Evolutionary conservation across 768 basidiomycete species (phyloP).

Genomic region (Russula earlei): DNA sequence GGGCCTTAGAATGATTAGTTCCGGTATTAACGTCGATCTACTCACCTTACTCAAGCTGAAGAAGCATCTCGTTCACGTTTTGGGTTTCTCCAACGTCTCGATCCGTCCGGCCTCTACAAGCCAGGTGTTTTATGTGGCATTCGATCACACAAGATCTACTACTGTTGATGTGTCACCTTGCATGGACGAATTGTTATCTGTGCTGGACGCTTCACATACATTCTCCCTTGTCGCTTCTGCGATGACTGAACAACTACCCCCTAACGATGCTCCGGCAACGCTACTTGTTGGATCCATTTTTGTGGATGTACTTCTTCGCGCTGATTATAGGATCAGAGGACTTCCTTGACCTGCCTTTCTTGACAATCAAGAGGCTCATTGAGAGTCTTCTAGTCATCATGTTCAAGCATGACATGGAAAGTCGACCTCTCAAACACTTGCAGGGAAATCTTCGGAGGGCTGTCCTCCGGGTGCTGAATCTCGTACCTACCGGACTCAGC

Average conservation of each 20-base stretch:
- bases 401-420: conserved; percentile 68
- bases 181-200: conserved; percentile 44
- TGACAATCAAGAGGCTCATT: conserved; percentile 50
- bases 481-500: conserved; percentile 44
- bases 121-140: conserved; percentile 44
- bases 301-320: conserved; percentile 48
- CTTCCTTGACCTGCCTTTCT: conserved; percentile 40
- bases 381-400: conserved; percentile 57
- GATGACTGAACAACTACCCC: conserved; percentile 30
- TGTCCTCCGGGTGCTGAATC: conserved; percentile 40
- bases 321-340: conserved; percentile 40
- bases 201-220: conserved; percentile 51
- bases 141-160: conserved; percentile 38
- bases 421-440: conserved; percentile 41
- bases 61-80: conserved; percentile 33
- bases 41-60: conserved; percentile 54
- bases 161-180: conserved; percentile 42
- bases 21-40: conserved; percentile 47
- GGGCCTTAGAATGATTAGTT: conserved; percentile 56
- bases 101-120: conserved; percentile 38
- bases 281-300: conserved; percentile 55
- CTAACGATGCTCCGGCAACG: conserved; percentile 35
- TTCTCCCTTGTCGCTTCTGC: conserved; percentile 40
- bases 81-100: conserved; percentile 48
- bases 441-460: conserved; percentile 45